A percentile compares a stretch with the other conserved stretches of the same genome.
Evolutionary conservation across 768 basidiomycete species (phyloP).

Genomic region (Xerocomus spinulosus): DNA sequence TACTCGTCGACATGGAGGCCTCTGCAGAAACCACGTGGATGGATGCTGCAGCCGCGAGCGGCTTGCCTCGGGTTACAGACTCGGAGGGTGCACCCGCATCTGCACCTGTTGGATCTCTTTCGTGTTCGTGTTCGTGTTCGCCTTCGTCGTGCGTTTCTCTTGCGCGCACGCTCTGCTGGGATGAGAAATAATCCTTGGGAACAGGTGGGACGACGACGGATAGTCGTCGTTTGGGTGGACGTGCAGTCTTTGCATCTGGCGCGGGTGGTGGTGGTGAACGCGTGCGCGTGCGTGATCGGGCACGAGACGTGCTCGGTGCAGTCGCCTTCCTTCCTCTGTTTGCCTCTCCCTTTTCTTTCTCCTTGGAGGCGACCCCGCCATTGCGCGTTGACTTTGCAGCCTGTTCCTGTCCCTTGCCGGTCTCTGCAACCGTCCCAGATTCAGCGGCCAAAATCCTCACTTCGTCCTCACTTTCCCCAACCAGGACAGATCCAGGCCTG

Average conservation of each 20-base stretch:
- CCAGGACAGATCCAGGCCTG: not conserved
- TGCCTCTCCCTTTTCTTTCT: not conserved
- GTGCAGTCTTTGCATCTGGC: conserved; percentile 1
- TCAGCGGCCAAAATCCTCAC: not conserved
- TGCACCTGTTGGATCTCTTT: not conserved
- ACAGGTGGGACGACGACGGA: conserved; percentile 30
- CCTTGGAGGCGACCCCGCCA: not conserved
- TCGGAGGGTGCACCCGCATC: not conserved
- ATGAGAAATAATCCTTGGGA: conserved; percentile 23
- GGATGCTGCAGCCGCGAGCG: conserved; percentile 18
- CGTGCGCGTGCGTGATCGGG: conserved; percentile 7
- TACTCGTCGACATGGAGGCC: conserved; percentile 15
- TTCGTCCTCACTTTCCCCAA: conserved; percentile 2
- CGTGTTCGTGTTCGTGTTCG: not conserved
- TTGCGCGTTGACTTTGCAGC: not conserved
- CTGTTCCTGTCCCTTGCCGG: not conserved
- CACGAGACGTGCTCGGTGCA: not conserved
- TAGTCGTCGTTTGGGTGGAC: conserved; percentile 17
- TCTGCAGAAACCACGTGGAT: conserved; percentile 22
- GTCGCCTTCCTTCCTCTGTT: not conserved
- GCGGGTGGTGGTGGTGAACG: conserved; percentile 7
- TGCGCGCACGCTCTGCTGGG: conserved; percentile 4
- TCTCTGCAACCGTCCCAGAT: not conserved
- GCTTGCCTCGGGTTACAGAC: not conserved
- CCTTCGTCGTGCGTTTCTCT: not conserved